Evolutionary conservation across 768 basidiomycete species (phyloP).

Genomic region (Cyathus striatus): DNA sequence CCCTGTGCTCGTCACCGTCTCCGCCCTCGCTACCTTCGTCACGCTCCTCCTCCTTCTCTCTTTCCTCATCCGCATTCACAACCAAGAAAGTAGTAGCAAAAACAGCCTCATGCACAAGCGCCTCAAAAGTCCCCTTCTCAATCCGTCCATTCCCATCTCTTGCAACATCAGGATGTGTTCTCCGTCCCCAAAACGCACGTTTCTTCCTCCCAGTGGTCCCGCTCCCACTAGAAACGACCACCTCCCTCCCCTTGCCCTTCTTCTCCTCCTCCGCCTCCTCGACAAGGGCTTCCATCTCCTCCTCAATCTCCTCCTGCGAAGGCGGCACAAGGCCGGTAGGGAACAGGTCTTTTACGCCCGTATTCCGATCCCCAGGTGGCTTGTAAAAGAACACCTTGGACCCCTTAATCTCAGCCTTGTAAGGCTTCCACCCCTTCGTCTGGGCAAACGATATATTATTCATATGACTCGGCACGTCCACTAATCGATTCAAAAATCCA

Average conservation of each 20-base stretch:
- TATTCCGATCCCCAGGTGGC: conserved; percentile 62
- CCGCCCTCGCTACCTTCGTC: conserved; percentile 35
- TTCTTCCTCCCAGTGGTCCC: conserved; percentile 42
- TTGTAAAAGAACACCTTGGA: conserved; percentile 87
- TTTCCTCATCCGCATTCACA: conserved; percentile 2
- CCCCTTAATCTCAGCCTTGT: conserved; percentile 79
- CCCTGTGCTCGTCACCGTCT: conserved; percentile 28
- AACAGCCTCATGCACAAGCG: conserved; percentile 75
- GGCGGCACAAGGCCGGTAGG: conserved; percentile 57
- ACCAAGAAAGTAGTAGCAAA: conserved; percentile 68
- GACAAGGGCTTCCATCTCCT: conserved; percentile 11
- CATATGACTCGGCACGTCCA: conserved; percentile 38
- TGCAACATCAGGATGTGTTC: conserved; percentile 69
- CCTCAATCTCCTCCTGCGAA: conserved; percentile 44
- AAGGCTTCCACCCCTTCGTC: conserved; percentile 81
- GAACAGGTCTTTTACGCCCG: conserved; percentile 70
- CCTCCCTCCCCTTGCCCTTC: conserved; percentile 5
- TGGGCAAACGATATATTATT: conserved; percentile 30
- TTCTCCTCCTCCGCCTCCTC: conserved; percentile 12
- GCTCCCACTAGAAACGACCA: too few species aligned
- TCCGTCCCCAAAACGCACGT: conserved; percentile 74
- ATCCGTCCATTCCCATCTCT: conserved; percentile 32
- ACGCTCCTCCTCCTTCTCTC: conserved; percentile 11
- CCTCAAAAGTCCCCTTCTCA: conserved; percentile 69
- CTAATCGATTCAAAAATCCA: conserved; percentile 73